Base-by-base conservation (phyloP, 2,329 filamentous ascomycete genomes). In the Drechslerella coelobrocha region DNA sequence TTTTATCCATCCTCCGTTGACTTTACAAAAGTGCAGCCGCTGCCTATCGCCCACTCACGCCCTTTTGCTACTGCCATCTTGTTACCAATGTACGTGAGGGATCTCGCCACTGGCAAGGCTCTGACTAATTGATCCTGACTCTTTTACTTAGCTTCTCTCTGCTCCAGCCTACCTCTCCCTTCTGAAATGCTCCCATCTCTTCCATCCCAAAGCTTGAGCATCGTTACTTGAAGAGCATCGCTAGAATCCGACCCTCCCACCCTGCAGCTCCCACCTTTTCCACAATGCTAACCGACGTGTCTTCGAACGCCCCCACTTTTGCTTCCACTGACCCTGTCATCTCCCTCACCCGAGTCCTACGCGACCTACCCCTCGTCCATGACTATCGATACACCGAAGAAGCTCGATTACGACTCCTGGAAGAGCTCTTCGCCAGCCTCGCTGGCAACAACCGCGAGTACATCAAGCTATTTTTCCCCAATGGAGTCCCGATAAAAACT, bases 361-460 rank as follows among this genome's bases (percentile, higher is more conserved):
- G 89, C 78, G 85, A 89, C 77, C 86, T 95, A 77, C 92, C 94
- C 61, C 82, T 83, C 74, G 83, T 85, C 74, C 88, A 90, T 82
- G 82, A 84, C 73, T 90, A 91, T 80, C 88, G 89, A 72, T 99
- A 92, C 80, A 87, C 84, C 43, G 83, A 88, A 57, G 81, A 85
- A 50, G 91, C 92, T 57, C 84, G 86, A 73, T 84, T 84, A 69
- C 85, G 90, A 73, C 87, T 99, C 29, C 81, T 95, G 61, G 83
- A 87, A 76, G 87, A 86, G 63, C 88, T 99, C 60, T 99, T 97
- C 81, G 89, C 87, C 81, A 95, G 90, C 57, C 85, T 99, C 75
- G 90, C 91, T 29, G 89, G 87, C 71, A 87, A 90, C 73, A 87
- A 87, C 71, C 81, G 85, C 65, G 88, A 92, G 73, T 88, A 92